phyloP scores from a whole-genome alignment of 139 green algal species.

The Ettlia oleoabundans region DNA sequence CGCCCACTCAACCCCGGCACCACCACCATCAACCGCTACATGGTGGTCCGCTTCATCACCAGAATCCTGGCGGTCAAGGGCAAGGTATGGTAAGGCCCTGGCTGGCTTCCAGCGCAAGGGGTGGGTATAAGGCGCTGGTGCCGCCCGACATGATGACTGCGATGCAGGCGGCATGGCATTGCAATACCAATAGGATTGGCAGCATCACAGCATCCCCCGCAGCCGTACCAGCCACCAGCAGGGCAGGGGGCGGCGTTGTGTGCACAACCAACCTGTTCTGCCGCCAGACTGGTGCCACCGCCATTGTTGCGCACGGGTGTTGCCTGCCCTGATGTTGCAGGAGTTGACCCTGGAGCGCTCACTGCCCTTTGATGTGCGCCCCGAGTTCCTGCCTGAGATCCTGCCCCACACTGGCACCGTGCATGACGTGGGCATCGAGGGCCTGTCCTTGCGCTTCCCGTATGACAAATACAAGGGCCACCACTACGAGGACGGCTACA shows the following conservation, averaged over 20 bases:
- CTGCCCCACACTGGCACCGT: background rate
- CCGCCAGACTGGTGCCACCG: no score
- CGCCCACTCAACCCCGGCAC: background rate
- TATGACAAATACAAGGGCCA: background rate
- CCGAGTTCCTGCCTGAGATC: background rate
- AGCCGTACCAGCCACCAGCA: no score
- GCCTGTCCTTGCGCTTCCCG: background rate
- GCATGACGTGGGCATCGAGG: conserved; percentile 5
- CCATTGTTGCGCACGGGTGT: no score
- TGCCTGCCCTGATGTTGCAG: background rate
- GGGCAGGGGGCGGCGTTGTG: no score
- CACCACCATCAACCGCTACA: background rate
- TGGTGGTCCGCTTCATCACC: background rate
- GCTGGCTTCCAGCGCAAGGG: no score
- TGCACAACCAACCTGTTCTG: no score
- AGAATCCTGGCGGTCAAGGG: background rate
- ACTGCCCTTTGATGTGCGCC: conserved; percentile 6
- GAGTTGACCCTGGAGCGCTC: background rate
- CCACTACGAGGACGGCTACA: conserved; percentile 4
- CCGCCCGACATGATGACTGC: no score
- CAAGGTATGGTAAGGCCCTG: background rate
- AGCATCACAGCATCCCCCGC: no score
- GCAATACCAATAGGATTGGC: no score
- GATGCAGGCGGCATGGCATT: no score
- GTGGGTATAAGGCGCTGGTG: no score